Percentiles rank a stretch among this genome's conserved stretches.
Evolutionary conservation across 495 filamentous ascomycete species (phyloP).

Genomic region (Xylaria sp.): DNA sequence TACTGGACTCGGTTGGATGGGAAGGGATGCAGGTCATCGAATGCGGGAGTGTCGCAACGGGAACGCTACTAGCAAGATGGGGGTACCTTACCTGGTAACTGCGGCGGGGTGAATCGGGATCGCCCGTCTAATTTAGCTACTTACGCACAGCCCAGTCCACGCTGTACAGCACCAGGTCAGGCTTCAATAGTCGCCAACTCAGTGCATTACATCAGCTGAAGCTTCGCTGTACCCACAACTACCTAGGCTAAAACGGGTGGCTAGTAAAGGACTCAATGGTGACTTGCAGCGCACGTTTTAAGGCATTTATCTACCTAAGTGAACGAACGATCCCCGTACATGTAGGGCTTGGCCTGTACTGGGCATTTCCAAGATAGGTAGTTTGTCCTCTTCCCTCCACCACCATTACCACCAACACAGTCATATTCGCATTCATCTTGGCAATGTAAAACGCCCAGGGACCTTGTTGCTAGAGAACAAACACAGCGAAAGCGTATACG

Average conservation of each 20-base stretch:
- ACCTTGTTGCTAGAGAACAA: not conserved
- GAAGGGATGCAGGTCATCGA: constrained; percentile 13
- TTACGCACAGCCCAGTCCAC: not conserved
- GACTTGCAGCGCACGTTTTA: not conserved
- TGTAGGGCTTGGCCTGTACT: not conserved
- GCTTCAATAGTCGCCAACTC: not conserved
- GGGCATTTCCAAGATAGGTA: too few relatives aligned
- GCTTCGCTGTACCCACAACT: too few relatives aligned
- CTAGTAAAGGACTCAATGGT: too few relatives aligned
- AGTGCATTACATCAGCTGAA: not conserved
- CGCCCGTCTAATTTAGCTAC: not conserved
- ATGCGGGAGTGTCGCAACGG: constrained; percentile 3
- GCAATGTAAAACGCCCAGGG: not conserved
- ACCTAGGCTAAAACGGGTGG: too few relatives aligned
- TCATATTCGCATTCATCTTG: not conserved
- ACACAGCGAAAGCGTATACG: not conserved
- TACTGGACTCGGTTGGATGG: constrained; percentile 13
- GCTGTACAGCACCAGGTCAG: not conserved
- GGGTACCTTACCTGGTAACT: too few relatives aligned
- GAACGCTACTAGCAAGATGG: too few relatives aligned
- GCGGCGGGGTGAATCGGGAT: not conserved
- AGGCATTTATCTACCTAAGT: too few relatives aligned
- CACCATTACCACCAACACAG: too few relatives aligned
- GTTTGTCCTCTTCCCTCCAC: too few relatives aligned
- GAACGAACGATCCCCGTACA: not conserved